Conservation (phyloP, 2,329 filamentous ascomycete species). For the Xenoacremonium recifei region DNA sequence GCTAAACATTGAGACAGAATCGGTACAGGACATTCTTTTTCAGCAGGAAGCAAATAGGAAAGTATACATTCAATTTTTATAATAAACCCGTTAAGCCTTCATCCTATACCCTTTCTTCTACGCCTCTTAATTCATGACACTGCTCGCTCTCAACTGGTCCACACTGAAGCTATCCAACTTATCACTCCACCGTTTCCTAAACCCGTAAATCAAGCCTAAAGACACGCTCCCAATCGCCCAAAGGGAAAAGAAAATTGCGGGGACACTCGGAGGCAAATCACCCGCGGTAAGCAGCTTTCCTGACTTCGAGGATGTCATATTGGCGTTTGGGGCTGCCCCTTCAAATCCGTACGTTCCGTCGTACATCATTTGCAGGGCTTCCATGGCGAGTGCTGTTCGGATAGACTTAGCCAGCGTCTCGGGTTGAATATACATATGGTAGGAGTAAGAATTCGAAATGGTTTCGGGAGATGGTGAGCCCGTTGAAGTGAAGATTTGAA, state of each 20-base stretch:
- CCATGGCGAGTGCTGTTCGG: background rate
- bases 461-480: background rate
- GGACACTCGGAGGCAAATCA: background rate
- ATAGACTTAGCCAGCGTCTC: background rate
- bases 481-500: background rate
- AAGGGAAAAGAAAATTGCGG: background rate
- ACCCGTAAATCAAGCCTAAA: background rate
- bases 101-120: no score
- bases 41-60: no score
- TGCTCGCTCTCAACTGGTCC: no score
- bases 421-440: background rate
- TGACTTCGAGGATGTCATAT: slow-evolving; percentile 3
- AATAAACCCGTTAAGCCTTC: no score
- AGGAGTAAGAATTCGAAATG: background rate
- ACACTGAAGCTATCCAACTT: background rate
- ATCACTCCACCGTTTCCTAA: background rate
- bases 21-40: no score
- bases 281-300: slow-evolving; percentile 1
- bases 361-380: slow-evolving; percentile 5
- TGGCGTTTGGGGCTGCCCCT: slow-evolving; percentile 1
- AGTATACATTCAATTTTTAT: no score
- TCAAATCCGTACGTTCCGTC: slow-evolving; percentile 2
- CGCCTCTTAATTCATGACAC: no score
- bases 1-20: no score
- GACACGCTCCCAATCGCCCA: background rate